These are phyloP conservation scores for Sarocladiaceae sp. DNA, from an alignment of 2,329 filamentous ascomycete genomes.

Conservation along the genomic window DNA sequence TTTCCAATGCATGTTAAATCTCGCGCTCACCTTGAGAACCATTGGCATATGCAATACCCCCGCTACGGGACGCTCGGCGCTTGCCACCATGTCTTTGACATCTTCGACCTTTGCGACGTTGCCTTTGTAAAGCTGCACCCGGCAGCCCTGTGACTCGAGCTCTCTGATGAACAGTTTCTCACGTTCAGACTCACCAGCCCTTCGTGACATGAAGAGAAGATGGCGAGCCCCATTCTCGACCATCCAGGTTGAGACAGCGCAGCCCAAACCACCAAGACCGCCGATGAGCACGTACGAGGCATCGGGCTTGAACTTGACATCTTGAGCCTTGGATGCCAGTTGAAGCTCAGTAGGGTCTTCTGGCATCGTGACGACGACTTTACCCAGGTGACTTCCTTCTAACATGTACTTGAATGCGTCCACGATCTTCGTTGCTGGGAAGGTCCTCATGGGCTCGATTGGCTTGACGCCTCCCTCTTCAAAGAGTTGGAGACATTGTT, in stretches of 20 bases:
- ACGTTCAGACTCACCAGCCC: conserved; percentile 19
- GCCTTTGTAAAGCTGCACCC: conserved; percentile 22
- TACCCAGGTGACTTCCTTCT: conserved; percentile 16
- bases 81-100: conserved; percentile 18
- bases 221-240: conserved; percentile 39
- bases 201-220: conserved; percentile 42
- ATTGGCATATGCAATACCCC: conserved; percentile 36
- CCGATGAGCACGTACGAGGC: conserved; percentile 25
- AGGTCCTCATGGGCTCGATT: conserved; percentile 11
- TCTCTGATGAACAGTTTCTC: conserved; percentile 17
- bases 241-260: conserved; percentile 41
- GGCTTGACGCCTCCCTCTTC: not conserved
- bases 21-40: conserved; percentile 19
- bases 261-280: conserved; percentile 25
- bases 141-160: conserved; percentile 20
- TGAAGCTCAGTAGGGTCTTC: not conserved
- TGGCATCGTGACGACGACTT: conserved; percentile 14
- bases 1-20: not conserved
- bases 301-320: conserved; percentile 12
- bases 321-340: not conserved
- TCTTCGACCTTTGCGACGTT: conserved; percentile 23
- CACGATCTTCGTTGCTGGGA: conserved; percentile 11
- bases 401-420: conserved; percentile 17
- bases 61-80: conserved; percentile 23
- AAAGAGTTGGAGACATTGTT: conserved; percentile 23